Evolutionary conservation across 2,329 filamentous ascomycete species (phyloP), one percentile per base, ranked within the genome.

Genomic region (Xylaria sp.): DNA sequence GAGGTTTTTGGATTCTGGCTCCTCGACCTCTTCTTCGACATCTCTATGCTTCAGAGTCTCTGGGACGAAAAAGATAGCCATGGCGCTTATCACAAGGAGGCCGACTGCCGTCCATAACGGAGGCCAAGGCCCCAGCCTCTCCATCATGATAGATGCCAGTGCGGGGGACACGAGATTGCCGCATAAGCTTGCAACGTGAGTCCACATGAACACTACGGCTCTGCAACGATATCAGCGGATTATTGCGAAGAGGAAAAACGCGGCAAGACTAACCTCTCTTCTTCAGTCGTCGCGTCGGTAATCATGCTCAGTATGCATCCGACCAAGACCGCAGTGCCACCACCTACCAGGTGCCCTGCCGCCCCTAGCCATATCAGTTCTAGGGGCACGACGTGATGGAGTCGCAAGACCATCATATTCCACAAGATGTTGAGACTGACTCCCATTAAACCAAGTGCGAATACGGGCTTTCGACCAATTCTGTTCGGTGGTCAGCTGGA

Each of bases 111-210:
- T 50, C 43, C 61, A 59, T 7, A 66, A 54, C 1, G 63, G 49
- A 7, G 63, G 57, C 69, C 69, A 71, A 1, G 66, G 64, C 0
- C 68, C 66, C 1, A 45, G 26, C n/a, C 17, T 57, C 17, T 61
- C 51, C 68, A 71, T 71, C 34, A 71, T 54, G 7, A 63, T n/a
- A 7, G 66, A 63, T 0, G 66, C 59, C 9, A 71, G 43, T 2
- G 61, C 59, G 2, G 69, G 67, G 0, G 67, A 64, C 2, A 64
- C 17, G 1, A 69, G 54, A 20, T 56, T 63, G 18, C 81, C 81
- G 22, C 74, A 71, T 51, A 83, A 79, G 68, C 70, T 81, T 5
- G 78, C 74, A 3, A 83, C 79, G 7, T 80, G 78, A 53, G 78
- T 78, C 70, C 81, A 78, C 62, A 80, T 79, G 61, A 76, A 76